Conservation (phyloP, 163 green algal genomes). For the Chloromonas sp. region DNA sequence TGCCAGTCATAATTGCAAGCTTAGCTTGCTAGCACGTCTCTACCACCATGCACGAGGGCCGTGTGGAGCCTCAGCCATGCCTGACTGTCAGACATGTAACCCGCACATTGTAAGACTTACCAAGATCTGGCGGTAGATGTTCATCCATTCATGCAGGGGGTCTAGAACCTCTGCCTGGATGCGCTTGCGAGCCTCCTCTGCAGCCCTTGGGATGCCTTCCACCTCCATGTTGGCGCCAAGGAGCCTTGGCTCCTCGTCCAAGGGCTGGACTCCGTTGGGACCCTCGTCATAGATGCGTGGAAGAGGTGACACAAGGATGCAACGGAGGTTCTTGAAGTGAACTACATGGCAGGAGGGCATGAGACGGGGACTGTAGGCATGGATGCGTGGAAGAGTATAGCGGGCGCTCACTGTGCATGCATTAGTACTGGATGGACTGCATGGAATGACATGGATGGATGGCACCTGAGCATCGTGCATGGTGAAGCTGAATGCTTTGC, state of each 20-base stretch:
- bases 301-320: slow-evolving; percentile 68
- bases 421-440: too few species aligned
- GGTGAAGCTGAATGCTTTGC: too few species aligned
- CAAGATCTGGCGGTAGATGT: slow-evolving; percentile 3
- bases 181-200: slow-evolving; percentile 13
- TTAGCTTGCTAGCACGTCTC: too few species aligned
- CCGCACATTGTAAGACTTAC: background rate
- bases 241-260: slow-evolving; percentile 39
- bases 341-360: slow-evolving; percentile 11
- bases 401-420: too few species aligned
- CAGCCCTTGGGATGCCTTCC: slow-evolving; percentile 6
- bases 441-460: too few species aligned
- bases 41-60: too few species aligned
- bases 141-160: slow-evolving; percentile 78
- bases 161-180: slow-evolving; percentile 65
- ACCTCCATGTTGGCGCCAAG: slow-evolving; percentile 11
- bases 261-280: slow-evolving; percentile 56
- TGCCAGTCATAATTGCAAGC: too few species aligned
- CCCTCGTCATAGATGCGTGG: slow-evolving; percentile 77
- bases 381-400: too few species aligned
- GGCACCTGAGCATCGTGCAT: too few species aligned
- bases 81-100: too few species aligned
- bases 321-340: slow-evolving; percentile 43
- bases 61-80: too few species aligned
- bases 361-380: too few species aligned